Conservation (phyloP, 441 rosid species). For the Caryocar brasiliense region DNA sequence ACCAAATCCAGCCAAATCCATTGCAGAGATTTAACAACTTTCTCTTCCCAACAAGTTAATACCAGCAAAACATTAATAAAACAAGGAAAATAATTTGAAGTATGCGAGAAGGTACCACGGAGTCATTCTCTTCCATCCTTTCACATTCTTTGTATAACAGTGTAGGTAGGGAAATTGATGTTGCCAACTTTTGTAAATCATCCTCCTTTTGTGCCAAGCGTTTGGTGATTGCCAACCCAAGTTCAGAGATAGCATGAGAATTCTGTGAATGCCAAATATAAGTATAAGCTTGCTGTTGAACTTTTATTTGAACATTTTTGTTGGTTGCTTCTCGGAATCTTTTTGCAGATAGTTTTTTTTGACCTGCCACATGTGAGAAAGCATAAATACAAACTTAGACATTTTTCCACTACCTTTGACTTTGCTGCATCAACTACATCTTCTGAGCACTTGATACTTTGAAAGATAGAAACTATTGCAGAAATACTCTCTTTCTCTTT, state of each 20-base stretch:
- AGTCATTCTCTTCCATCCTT: conserved; percentile 44
- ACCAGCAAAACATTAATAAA: not conserved
- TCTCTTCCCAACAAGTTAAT: not conserved
- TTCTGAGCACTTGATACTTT: conserved; percentile 65
- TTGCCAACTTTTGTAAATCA: conserved; percentile 28
- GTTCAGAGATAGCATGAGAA: conserved; percentile 84
- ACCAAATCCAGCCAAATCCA: not conserved
- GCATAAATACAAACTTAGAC: conserved; percentile 9
- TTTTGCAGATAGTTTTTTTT: too few species aligned
- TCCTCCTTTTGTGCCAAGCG: conserved; percentile 46
- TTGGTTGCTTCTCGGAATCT: too few species aligned
- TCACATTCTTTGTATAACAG: conserved; percentile 56
- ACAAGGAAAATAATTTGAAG: not conserved
- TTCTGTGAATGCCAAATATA: conserved; percentile 45
- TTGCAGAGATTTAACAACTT: not conserved
- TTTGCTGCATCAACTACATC: conserved; percentile 64
- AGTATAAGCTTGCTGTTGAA: conserved; percentile 8
- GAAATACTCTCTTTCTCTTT: conserved; percentile 58
- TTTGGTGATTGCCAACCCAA: conserved; percentile 70
- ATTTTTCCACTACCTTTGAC: conserved; percentile 55
- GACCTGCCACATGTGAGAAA: not conserved
- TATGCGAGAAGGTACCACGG: conserved; percentile 39
- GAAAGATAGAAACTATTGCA: conserved; percentile 45
- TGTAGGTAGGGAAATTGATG: conserved; percentile 53
- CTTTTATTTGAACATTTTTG: not conserved